phyloP scores from a whole-genome alignment of 2,329 filamentous ascomycete species.

The Parasarocladium wereldwijsianum region DNA sequence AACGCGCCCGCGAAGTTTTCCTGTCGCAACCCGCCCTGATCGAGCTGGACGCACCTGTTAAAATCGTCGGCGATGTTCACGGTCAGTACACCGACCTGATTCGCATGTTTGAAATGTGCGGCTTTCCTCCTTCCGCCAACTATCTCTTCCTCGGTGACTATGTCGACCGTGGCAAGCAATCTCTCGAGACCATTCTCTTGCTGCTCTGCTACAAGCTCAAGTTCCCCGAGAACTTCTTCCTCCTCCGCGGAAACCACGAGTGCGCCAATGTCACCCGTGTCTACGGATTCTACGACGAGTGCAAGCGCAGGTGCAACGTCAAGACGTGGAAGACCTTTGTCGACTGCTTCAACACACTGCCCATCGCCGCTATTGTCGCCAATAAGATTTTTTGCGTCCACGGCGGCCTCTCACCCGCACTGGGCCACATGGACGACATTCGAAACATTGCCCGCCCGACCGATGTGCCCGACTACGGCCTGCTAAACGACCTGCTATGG shows the following conservation, averaged over 20 bases:
- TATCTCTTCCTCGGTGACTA: conserved; percentile 94
- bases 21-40: conserved; percentile 83
- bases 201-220: conserved; percentile 95
- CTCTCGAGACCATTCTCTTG: conserved; percentile 83
- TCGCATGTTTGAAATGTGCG: conserved; percentile 97
- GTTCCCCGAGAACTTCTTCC: conserved; percentile 93
- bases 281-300: conserved; percentile 97
- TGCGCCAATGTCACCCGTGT: conserved; percentile 92
- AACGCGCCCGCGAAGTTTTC: conserved; percentile 75
- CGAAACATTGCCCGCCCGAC: conserved; percentile 89
- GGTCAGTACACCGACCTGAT: conserved; percentile 94
- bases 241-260: conserved; percentile 89
- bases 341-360: conserved; percentile 89
- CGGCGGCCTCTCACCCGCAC: conserved; percentile 78
- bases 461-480: conserved; percentile 90
- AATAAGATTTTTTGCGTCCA: conserved; percentile 98
- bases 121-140: conserved; percentile 83
- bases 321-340: conserved; percentile 98
- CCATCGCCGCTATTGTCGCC: conserved; percentile 91
- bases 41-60: conserved; percentile 87
- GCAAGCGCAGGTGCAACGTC: conserved; percentile 89
- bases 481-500: conserved; percentile 92
- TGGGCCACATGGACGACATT: conserved; percentile 97
- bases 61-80: conserved; percentile 94
- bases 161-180: conserved; percentile 92